phyloP scores from a whole-genome alignment of 2,329 filamentous ascomycete genomes.

The Monosporascus sp. region DNA sequence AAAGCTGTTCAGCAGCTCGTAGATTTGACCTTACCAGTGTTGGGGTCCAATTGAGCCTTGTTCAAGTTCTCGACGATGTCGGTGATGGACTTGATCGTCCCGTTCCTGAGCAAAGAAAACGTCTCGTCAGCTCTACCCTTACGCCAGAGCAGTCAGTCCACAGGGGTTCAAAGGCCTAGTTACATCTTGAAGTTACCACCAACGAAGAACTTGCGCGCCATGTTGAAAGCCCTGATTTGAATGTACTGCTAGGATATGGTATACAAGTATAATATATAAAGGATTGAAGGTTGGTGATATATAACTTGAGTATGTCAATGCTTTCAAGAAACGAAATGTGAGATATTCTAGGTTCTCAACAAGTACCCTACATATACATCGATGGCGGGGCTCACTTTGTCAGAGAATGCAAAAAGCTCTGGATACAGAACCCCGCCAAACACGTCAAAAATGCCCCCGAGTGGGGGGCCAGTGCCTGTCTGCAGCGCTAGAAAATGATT shows the following conservation, averaged over 20 bases:
- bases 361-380: not conserved
- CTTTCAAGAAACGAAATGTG: not conserved
- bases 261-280: not conserved
- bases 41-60: constrained; percentile 72
- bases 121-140: constrained; percentile 1
- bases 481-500: not conserved
- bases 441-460: not conserved
- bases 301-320: not conserved
- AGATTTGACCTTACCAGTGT: constrained; percentile 54
- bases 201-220: constrained; percentile 96
- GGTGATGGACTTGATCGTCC: constrained; percentile 82
- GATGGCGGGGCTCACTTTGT: not conserved
- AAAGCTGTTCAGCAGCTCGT: not conserved
- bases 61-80: constrained; percentile 88
- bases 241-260: not conserved
- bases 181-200: constrained; percentile 99
- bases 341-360: not conserved
- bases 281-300: too few relatives aligned
- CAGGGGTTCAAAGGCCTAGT: constrained; percentile 30
- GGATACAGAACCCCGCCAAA: not conserved
- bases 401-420: not conserved
- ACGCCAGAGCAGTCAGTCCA: constrained; percentile 19
- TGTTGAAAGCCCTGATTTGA: constrained; percentile 47
- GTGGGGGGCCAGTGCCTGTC: not conserved
- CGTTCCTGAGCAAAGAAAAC: constrained; percentile 64